These are phyloP conservation scores for Neofusicoccum cordaticola DNA, from an alignment of 2,329 filamentous ascomycete species.

Conservation along the genomic window DNA sequence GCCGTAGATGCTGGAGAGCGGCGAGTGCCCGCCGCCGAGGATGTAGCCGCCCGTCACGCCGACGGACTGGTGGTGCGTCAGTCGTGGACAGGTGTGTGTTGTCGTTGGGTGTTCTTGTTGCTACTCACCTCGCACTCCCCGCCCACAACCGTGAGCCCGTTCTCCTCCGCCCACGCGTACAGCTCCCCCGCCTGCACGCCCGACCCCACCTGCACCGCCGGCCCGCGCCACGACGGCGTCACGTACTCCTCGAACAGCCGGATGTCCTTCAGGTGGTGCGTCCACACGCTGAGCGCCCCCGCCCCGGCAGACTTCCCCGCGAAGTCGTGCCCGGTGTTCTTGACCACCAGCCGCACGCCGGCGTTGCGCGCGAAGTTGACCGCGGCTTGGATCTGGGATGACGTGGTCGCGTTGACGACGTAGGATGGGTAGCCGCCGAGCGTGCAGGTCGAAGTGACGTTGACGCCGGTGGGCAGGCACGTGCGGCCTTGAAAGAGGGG, in stretches of 20 bases:
- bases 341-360: constrained; percentile 33
- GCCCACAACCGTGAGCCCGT: constrained; percentile 25
- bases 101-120: too few species aligned
- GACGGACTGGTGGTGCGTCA: constrained; percentile 29
- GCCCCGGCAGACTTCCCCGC: constrained; percentile 35
- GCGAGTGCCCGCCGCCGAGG: constrained; percentile 31
- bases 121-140: constrained; percentile 26
- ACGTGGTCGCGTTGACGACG: constrained; percentile 19
- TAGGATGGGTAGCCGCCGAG: background rate
- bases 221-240: constrained; percentile 25
- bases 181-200: constrained; percentile 33
- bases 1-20: constrained; percentile 19
- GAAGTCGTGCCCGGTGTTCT: constrained; percentile 38
- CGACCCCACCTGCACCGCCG: constrained; percentile 29
- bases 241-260: constrained; percentile 31
- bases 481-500: constrained; percentile 36
- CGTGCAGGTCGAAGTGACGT: constrained; percentile 22
- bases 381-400: constrained; percentile 22
- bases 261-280: constrained; percentile 35
- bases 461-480: constrained; percentile 18
- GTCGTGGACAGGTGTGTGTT: background rate
- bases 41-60: constrained; percentile 33
- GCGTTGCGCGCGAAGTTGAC: constrained; percentile 30
- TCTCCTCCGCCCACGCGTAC: constrained; percentile 23
- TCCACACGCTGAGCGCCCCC: constrained; percentile 35